These are phyloP conservation scores for Globisporangium parvum DNA, from an alignment of 352 stramenopile species.

Conservation along the genomic window DNA sequence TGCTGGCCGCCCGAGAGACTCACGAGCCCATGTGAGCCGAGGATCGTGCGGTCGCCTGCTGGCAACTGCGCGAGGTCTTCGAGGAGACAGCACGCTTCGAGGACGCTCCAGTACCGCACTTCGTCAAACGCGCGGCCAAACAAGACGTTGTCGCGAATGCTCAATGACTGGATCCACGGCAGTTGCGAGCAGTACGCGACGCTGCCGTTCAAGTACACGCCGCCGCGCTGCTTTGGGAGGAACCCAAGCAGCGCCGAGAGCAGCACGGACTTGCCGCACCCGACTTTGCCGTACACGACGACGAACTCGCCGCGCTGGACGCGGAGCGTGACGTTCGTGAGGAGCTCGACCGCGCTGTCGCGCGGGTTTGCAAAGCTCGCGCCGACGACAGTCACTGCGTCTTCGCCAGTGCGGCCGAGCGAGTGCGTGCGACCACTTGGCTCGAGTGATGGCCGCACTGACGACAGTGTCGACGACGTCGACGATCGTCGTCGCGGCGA, in stretches of 20 bases:
- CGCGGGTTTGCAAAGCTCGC: slow-evolving; percentile 36
- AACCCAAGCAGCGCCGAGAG: slow-evolving; percentile 44
- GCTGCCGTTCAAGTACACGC: slow-evolving; percentile 28
- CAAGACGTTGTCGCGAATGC: slow-evolving; percentile 95
- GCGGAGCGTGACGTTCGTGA: slow-evolving; percentile 44
- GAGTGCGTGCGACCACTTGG: slow-evolving; percentile 2
- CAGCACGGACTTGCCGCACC: slow-evolving; percentile 58
- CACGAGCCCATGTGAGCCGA: slow-evolving; percentile 37
- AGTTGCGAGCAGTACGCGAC: slow-evolving; percentile 88
- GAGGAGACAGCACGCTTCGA: slow-evolving; percentile 50
- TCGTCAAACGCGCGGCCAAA: slow-evolving; percentile 85
- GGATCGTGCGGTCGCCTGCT: slow-evolving; percentile 46
- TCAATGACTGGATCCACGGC: slow-evolving; percentile 96
- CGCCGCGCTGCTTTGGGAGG: slow-evolving; percentile 32
- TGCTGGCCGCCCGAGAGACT: slow-evolving; percentile 58
- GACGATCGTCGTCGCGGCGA: too few species aligned
- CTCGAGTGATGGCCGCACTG: neutral
- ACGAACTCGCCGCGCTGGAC: slow-evolving; percentile 42
- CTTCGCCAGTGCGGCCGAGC: slow-evolving; percentile 1
- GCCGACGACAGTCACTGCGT: slow-evolving; percentile 30
- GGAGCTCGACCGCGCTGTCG: slow-evolving; percentile 26
- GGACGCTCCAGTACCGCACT: slow-evolving; percentile 53
- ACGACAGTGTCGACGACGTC: too few species aligned
- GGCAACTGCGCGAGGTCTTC: slow-evolving; percentile 37
- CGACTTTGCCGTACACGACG: slow-evolving; percentile 52